Conservation (phyloP, 495 filamentous ascomycete species). For the Chaetomium tenue region DNA sequence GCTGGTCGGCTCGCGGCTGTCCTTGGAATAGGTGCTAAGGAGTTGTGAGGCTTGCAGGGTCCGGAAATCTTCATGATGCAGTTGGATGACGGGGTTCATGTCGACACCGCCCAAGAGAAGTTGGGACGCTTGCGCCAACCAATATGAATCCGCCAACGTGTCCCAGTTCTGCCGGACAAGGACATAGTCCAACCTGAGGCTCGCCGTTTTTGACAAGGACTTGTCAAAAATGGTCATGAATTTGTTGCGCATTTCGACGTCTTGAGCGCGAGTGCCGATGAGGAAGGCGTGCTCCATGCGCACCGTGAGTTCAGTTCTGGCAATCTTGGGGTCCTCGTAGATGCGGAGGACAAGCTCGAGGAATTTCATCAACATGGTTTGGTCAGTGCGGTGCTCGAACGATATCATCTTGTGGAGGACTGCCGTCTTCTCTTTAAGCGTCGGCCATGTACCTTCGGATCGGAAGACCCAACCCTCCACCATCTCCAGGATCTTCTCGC, state of each 20-base stretch:
- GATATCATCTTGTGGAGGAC: constrained; percentile 96
- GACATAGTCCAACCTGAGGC: constrained; percentile 81
- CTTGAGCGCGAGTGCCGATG: constrained; percentile 88
- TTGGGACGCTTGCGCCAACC: constrained; percentile 91
- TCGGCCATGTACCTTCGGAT: constrained; percentile 88
- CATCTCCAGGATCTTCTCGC: constrained; percentile 87
- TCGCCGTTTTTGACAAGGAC: constrained; percentile 82
- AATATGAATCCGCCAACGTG: constrained; percentile 87
- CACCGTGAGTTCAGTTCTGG: constrained; percentile 91
- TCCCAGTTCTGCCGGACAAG: constrained; percentile 97
- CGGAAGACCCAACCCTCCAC: constrained; percentile 96
- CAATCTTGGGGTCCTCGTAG: constrained; percentile 94
- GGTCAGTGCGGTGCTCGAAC: constrained; percentile 81
- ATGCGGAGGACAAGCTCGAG: constrained; percentile 94
- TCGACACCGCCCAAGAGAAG: constrained; percentile 87
- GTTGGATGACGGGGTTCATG: constrained; percentile 68
- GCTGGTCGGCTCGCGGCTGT: constrained; percentile 64
- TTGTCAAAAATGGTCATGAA: constrained; percentile 94
- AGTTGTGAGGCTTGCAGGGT: constrained; percentile 67
- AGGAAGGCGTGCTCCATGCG: constrained; percentile 96
- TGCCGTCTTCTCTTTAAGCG: constrained; percentile 95
- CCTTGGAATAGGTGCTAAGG: constrained; percentile 67
- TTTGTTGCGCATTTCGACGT: constrained; percentile 94
- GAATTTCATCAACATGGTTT: constrained; percentile 83
- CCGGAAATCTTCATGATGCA: constrained; percentile 81